phyloP scores from a whole-genome alignment of 495 filamentous ascomycete genomes.

The Darksidea phi region DNA sequence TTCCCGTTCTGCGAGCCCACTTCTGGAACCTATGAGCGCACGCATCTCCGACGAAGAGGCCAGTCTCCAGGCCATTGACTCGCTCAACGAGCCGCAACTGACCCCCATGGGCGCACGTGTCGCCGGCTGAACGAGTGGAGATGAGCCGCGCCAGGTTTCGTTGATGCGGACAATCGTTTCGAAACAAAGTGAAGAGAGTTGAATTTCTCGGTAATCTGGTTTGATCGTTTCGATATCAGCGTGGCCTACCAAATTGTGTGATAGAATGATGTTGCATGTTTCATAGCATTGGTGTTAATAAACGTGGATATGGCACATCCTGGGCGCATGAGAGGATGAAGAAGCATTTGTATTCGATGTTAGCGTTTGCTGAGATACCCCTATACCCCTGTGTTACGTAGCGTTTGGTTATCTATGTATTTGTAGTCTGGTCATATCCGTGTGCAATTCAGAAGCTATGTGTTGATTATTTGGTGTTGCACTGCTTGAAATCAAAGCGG shows the following conservation, averaged over 20 bases:
- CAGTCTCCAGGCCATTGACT: neutral
- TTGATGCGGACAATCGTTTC: constrained; percentile 9
- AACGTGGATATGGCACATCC: neutral
- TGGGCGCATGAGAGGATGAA: neutral
- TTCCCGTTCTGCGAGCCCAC: constrained; percentile 23
- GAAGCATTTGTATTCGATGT: neutral
- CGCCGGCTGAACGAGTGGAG: neutral
- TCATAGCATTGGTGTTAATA: constrained; percentile 1
- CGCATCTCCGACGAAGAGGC: constrained; percentile 21
- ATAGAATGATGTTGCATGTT: no score
- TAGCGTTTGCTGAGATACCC: no score
- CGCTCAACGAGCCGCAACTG: constrained; percentile 13
- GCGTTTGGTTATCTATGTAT: neutral
- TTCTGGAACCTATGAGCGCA: constrained; percentile 28
- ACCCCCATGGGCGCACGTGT: constrained; percentile 20
- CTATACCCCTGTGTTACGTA: neutral
- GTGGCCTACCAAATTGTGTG: no score
- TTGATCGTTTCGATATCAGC: no score
- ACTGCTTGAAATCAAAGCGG: no score
- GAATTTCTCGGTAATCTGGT: no score
- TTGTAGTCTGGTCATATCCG: neutral
- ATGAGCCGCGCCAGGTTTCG: neutral
- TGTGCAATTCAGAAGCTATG: no score
- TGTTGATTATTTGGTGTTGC: no score
- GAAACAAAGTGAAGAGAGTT: no score